Evolutionary conservation across 1,284 basidiomycete genomes (phyloP).

Genomic region (Ganoderma sinense): DNA sequence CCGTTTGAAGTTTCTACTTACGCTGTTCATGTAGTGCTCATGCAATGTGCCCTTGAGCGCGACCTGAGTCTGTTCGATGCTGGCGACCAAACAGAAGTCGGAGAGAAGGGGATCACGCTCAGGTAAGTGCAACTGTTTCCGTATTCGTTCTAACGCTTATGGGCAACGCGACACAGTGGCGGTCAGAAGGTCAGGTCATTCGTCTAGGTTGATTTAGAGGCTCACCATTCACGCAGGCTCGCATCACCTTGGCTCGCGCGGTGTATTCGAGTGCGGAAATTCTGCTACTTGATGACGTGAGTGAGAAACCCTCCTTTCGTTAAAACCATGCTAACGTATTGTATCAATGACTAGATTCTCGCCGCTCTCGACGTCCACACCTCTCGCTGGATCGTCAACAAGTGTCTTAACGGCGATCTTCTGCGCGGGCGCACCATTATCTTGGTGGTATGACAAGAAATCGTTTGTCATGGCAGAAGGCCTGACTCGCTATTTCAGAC

Average conservation of each 20-base stretch:
- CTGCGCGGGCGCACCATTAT: slow-evolving; percentile 75
- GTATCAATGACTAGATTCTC: slow-evolving; percentile 42
- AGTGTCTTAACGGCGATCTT: slow-evolving; percentile 76
- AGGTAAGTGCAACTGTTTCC: slow-evolving; percentile 38
- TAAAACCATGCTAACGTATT: neutral
- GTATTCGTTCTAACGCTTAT: neutral
- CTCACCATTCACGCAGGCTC: slow-evolving; percentile 50
- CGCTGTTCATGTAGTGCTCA: slow-evolving; percentile 52
- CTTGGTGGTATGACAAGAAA: slow-evolving; percentile 62
- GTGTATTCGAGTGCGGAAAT: slow-evolving; percentile 70
- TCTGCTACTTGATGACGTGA: slow-evolving; percentile 71
- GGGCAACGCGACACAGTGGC: slow-evolving; percentile 53
- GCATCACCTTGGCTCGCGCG: slow-evolving; percentile 78
- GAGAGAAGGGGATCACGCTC: slow-evolving; percentile 69
- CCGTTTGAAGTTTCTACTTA: slow-evolving; percentile 39
- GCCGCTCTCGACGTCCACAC: slow-evolving; percentile 72
- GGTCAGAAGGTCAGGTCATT: slow-evolving; percentile 62
- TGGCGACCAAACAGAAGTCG: slow-evolving; percentile 77
- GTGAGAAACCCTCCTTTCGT: neutral
- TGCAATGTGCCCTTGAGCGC: slow-evolving; percentile 68
- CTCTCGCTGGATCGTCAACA: slow-evolving; percentile 78
- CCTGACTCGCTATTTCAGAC: slow-evolving; percentile 49
- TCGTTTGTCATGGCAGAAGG: neutral
- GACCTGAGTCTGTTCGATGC: slow-evolving; percentile 75
- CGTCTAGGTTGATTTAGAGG: neutral